phyloP scores from a whole-genome alignment of 179 eudicot genomes.

The Spergularia azorica region DNA sequence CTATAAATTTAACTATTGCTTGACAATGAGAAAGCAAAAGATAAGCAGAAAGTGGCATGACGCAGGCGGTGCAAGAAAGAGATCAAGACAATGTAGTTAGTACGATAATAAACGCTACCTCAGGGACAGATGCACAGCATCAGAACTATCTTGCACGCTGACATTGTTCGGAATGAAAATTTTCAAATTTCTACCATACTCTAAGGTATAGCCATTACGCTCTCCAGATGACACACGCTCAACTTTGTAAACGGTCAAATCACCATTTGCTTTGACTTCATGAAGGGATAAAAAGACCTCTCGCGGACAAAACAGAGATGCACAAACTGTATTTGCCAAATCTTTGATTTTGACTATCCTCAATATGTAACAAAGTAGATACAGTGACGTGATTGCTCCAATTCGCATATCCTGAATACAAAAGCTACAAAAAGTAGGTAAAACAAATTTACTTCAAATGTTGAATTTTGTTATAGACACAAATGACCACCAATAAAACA shows the following conservation, averaged over 20 bases:
- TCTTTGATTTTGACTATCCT: slow-evolving; percentile 94
- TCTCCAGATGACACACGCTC: slow-evolving; percentile 28
- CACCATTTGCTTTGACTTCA: slow-evolving; percentile 64
- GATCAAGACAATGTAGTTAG: neutral
- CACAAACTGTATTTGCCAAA: slow-evolving; percentile 83
- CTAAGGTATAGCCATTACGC: slow-evolving; percentile 32
- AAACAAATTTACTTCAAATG: slow-evolving; percentile 30
- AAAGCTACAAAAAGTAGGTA: slow-evolving; percentile 35
- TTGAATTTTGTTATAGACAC: neutral
- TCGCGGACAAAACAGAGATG: slow-evolving; percentile 68
- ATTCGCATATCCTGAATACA: slow-evolving; percentile 59
- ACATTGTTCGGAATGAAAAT: slow-evolving; percentile 42
- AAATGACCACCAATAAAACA: neutral
- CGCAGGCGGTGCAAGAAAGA: neutral
- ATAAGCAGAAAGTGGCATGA: slow-evolving; percentile 12
- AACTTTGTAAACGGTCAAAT: slow-evolving; percentile 21
- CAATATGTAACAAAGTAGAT: slow-evolving; percentile 86
- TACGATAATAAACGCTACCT: slow-evolving; percentile 43
- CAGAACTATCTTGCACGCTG: slow-evolving; percentile 34
- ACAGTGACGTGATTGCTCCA: slow-evolving; percentile 66
- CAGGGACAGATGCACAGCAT: slow-evolving; percentile 40
- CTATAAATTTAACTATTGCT: neutral
- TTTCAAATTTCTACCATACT: slow-evolving; percentile 34
- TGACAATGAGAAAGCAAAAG: neutral
- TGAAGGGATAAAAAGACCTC: slow-evolving; percentile 45